Evolutionary conservation across 108 stramenopile genomes (phyloP).

Genomic region (Nitzschia sp.): DNA sequence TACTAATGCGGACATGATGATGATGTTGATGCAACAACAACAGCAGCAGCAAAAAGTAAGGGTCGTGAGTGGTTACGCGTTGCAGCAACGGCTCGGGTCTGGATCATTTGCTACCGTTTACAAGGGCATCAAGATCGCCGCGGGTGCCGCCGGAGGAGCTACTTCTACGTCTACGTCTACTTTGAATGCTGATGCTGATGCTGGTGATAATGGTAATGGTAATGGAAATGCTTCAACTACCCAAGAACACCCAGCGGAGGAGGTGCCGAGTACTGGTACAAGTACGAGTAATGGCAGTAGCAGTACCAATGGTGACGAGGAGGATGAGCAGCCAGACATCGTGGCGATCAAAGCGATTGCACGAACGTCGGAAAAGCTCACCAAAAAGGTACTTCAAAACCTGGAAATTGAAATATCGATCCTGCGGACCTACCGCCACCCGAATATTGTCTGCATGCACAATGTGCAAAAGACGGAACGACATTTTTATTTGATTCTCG

Average conservation of each 20-base stretch:
- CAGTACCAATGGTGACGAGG: not conserved
- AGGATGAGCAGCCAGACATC: constrained; percentile 29
- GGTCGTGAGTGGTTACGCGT: constrained; percentile 71
- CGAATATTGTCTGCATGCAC: constrained; percentile 88
- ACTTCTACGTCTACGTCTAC: not conserved
- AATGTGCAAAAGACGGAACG: constrained; percentile 82
- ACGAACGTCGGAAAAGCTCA: constrained; percentile 78
- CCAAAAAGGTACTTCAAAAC: constrained; percentile 94
- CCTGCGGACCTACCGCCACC: constrained; percentile 87
- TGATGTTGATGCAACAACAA: not conserved
- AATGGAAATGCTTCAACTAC: no score
- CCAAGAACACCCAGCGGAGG: not conserved
- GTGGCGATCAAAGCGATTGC: constrained; percentile 95
- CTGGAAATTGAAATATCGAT: constrained; percentile 96
- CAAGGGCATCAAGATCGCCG: constrained; percentile 61
- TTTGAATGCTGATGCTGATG: constrained; percentile 1
- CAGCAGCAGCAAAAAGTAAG: constrained; percentile 29
- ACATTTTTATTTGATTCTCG: constrained; percentile 93
- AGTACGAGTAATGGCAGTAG: no score
- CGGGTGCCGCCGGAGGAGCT: no score
- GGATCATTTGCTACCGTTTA: constrained; percentile 89
- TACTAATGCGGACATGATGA: not conserved
- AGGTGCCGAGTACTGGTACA: not conserved
- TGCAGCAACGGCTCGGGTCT: constrained; percentile 66
- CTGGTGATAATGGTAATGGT: not conserved